A percentile compares a stretch with the other conserved stretches of the same genome.
Conservation (phyloP, 257 asterid genomes). For the Ballota nigra region DNA sequence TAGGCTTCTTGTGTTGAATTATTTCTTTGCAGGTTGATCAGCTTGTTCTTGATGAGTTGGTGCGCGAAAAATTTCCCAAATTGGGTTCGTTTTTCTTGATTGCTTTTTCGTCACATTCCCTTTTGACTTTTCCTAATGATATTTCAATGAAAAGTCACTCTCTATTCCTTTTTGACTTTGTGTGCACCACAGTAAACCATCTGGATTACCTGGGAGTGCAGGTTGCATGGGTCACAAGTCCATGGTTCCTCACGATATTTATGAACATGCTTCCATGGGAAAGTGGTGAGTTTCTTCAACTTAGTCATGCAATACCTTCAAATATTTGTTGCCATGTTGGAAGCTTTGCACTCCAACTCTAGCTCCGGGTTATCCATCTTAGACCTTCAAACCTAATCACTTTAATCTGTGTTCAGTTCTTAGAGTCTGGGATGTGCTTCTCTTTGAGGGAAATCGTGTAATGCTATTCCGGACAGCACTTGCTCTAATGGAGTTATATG, state of each 20-base stretch:
- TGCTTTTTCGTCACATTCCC: not conserved
- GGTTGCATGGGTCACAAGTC: conserved; percentile 97
- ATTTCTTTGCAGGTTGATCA: conserved; percentile 83
- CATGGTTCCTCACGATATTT: conserved; percentile 95
- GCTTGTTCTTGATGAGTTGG: conserved; percentile 97
- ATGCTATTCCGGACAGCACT: conserved; percentile 96
- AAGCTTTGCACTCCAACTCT: conserved; percentile 12
- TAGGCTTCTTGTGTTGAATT: conserved; percentile 15
- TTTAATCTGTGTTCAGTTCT: conserved; percentile 63
- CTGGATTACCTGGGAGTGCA: conserved; percentile 98
- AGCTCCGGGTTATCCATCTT: not conserved
- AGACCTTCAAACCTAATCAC: conserved; percentile 20
- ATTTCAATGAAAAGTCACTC: not conserved
- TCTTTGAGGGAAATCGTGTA: conserved; percentile 93
- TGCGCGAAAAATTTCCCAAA: conserved; percentile 89
- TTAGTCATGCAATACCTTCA: conserved; percentile 8
- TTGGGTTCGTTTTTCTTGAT: conserved; percentile 50
- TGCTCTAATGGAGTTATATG: conserved; percentile 86
- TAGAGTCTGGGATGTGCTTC: conserved; percentile 98
- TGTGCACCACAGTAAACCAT: conserved; percentile 77
- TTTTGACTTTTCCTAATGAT: not conserved
- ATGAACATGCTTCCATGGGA: conserved; percentile 99
- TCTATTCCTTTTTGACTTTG: conserved; percentile 29
- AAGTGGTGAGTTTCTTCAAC: conserved; percentile 78
- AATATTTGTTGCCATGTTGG: not conserved